These are phyloP conservation scores for Suillus americanus DNA, from an alignment of 768 basidiomycete species.

Conservation along the genomic window DNA sequence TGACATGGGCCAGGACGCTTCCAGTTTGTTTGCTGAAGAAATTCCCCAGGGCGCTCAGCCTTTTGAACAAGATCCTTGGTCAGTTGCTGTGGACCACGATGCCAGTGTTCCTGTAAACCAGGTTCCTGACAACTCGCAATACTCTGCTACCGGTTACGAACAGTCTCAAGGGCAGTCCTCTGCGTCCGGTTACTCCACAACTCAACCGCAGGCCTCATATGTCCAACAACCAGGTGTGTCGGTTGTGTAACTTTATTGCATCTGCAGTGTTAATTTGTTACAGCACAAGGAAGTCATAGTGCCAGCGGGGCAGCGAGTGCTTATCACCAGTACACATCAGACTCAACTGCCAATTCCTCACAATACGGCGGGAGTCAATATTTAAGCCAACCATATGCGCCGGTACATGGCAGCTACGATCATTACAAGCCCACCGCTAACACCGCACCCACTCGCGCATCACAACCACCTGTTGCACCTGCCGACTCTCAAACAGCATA, in stretches of 20 bases:
- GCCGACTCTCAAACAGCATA: conserved; percentile 27
- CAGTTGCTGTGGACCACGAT: conserved; percentile 21
- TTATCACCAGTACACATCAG: conserved; percentile 27
- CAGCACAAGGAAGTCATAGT: conserved; percentile 14
- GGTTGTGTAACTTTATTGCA: not conserved
- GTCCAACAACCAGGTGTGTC: conserved; percentile 25
- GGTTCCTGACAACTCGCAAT: conserved; percentile 16
- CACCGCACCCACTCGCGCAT: conserved; percentile 23
- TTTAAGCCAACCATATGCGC: conserved; percentile 16
- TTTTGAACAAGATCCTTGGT: conserved; percentile 28
- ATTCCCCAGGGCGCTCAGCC: conserved; percentile 27
- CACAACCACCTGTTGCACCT: conserved; percentile 16
- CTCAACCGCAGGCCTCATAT: conserved; percentile 23
- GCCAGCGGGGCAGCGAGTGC: conserved; percentile 10
- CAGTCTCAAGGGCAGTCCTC: conserved; percentile 34
- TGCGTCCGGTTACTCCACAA: conserved; percentile 25
- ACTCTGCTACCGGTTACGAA: conserved; percentile 19
- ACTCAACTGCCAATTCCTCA: conserved; percentile 17
- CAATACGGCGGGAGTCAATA: conserved; percentile 15
- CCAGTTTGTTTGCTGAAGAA: conserved; percentile 39
- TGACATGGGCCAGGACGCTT: conserved; percentile 36
- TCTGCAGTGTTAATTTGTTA: conserved; percentile 9
- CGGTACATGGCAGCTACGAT: conserved; percentile 25
- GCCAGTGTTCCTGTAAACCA: conserved; percentile 15
- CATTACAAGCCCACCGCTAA: conserved; percentile 36